A percentile compares a stretch with the other conserved stretches of the same genome.
These are phyloP conservation scores for Xylaria sp. DNA, from an alignment of 2,329 filamentous ascomycete genomes.

Conservation along the genomic window DNA sequence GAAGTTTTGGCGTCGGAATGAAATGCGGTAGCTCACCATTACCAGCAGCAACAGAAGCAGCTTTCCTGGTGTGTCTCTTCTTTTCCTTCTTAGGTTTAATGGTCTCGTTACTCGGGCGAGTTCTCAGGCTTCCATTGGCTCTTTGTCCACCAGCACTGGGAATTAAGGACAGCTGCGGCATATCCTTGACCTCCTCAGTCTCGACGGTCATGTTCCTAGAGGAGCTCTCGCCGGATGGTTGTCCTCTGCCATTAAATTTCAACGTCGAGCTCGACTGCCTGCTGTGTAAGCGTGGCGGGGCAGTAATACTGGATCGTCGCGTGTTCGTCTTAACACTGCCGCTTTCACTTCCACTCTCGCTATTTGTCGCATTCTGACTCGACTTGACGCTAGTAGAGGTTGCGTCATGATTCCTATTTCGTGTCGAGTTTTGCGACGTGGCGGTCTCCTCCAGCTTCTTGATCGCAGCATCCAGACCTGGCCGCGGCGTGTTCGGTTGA, in stretches of 20 bases:
- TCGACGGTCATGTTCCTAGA: slow-evolving; percentile 95
- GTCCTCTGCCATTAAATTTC: slow-evolving; percentile 73
- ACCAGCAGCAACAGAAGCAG: slow-evolving; percentile 74
- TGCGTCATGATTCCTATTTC: slow-evolving; percentile 52
- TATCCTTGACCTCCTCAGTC: slow-evolving; percentile 92
- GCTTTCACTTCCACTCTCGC: slow-evolving; percentile 75
- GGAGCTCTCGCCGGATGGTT: slow-evolving; percentile 75
- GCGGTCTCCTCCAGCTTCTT: slow-evolving; percentile 65
- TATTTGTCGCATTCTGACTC: slow-evolving; percentile 58
- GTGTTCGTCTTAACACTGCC: slow-evolving; percentile 60
- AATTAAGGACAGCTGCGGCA: slow-evolving; percentile 83
- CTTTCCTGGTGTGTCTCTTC: slow-evolving; percentile 81
- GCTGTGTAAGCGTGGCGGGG: slow-evolving; percentile 63
- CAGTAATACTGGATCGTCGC: slow-evolving; percentile 57
- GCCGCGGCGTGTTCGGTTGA: slow-evolving; percentile 75
- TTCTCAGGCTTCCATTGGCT: slow-evolving; percentile 76
- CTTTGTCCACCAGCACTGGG: slow-evolving; percentile 72
- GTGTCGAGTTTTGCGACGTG: slow-evolving; percentile 55
- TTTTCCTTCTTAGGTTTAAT: slow-evolving; percentile 95
- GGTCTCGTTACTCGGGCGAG: slow-evolving; percentile 93
- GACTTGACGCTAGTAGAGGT: slow-evolving; percentile 57
- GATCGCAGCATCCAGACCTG: slow-evolving; percentile 57
- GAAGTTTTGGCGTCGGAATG: slow-evolving; percentile 50
- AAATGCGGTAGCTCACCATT: slow-evolving; percentile 70
- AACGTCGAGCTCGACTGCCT: slow-evolving; percentile 76